These are phyloP conservation scores for Sporothrix variecibatus DNA, from an alignment of 2,329 filamentous ascomycete genomes.

Conservation along the genomic window DNA sequence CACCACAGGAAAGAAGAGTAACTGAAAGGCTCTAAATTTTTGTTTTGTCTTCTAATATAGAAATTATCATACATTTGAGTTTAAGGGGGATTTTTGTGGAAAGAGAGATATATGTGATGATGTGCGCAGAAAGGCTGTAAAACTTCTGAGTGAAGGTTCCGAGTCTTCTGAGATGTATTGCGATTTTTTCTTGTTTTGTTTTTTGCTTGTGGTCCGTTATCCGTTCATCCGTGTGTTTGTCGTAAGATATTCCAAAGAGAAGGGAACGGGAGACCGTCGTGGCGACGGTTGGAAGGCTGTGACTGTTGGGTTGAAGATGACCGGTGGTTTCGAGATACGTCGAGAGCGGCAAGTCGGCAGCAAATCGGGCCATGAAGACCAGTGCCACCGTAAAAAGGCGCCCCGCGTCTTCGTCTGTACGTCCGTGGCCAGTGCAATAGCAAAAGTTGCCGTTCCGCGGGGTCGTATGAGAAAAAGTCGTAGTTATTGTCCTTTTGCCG, in stretches of 20 bases:
- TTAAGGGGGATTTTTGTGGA: neutral
- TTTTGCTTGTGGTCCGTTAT: neutral
- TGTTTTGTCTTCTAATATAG: constrained; percentile 19
- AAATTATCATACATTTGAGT: constrained; percentile 19
- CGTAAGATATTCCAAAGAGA: neutral
- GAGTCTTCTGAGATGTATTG: neutral
- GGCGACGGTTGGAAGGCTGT: neutral
- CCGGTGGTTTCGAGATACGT: no score
- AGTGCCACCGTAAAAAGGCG: neutral
- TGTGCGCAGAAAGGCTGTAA: neutral
- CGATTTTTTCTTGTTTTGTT: neutral
- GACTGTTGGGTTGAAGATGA: neutral
- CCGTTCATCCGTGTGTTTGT: neutral
- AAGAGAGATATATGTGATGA: constrained; percentile 1
- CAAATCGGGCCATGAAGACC: no score
- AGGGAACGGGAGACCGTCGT: neutral
- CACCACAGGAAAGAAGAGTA: neutral
- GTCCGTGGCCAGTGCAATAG: neutral
- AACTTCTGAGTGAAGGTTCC: neutral
- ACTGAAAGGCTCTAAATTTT: constrained; percentile 16
- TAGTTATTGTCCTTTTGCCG: neutral
- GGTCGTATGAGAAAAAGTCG: neutral
- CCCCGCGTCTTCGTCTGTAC: neutral
- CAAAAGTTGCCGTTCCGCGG: neutral
- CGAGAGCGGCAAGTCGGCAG: neutral